phyloP scores from a whole-genome alignment of 257 asterid genomes.

The Striga asiatica region DNA sequence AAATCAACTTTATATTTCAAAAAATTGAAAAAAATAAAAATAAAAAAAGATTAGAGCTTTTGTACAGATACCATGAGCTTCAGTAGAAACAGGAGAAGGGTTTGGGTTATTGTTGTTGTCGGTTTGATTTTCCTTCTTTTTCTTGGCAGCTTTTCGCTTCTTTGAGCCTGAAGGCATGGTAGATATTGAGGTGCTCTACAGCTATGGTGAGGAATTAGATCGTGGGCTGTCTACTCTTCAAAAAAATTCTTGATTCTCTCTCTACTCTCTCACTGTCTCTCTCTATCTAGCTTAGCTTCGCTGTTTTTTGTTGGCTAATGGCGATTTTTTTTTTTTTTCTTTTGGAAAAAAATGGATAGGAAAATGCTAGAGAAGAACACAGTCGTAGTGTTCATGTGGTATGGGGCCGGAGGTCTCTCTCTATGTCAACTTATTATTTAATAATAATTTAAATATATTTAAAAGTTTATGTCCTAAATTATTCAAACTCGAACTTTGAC shows the following conservation, averaged over 20 bases:
- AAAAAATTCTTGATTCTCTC: neutral
- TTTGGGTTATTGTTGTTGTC: slow-evolving; percentile 10
- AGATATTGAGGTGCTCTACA: neutral
- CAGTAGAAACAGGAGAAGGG: slow-evolving; percentile 16
- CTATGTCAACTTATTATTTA: no score
- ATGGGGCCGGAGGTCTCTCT: no score
- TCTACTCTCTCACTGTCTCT: neutral
- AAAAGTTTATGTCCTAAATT: no score
- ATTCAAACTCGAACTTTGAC: no score
- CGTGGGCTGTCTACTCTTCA: slow-evolving; percentile 16
- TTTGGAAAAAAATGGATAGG: neutral
- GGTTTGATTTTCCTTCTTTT: slow-evolving; percentile 39
- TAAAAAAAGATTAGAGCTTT: neutral
- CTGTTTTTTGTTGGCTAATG: slow-evolving; percentile 5
- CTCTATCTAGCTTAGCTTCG: neutral
- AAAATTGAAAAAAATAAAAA: slow-evolving; percentile 2
- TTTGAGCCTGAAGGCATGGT: slow-evolving; percentile 67
- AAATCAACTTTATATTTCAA: slow-evolving; percentile 10
- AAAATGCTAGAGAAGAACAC: neutral
- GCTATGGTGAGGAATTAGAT: slow-evolving; percentile 1
- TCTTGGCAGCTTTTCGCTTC: slow-evolving; percentile 64
- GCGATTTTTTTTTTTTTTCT: neutral
- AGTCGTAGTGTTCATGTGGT: no score
- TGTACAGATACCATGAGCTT: slow-evolving; percentile 24
- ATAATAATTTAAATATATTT: no score